Base-by-base conservation (phyloP, 108 stramenopile genomes). In the Stephanodiscus triporus region DNA sequence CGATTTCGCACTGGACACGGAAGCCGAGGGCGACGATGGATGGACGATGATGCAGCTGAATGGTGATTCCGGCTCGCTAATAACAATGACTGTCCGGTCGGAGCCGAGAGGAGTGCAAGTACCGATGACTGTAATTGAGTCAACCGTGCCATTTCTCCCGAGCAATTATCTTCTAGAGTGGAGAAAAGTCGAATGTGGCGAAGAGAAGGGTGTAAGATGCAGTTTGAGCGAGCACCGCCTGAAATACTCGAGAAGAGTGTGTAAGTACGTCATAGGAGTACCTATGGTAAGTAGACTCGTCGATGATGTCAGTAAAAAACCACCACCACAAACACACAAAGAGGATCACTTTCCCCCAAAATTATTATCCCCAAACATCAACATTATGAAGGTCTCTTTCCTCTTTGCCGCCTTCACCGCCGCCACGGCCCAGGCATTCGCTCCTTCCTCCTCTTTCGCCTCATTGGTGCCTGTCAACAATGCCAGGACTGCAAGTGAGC, bases 361-460 rank as follows among this genome's bases (percentile, higher is more conserved):
- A 2, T 49, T 19, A 49, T 19, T 49, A 49, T 49, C 19, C 2
- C 16, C 48, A 19, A 53, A 24, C 51, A 29, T 47, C 2, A 27
- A 32, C 42, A 62, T 36, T 66, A 80, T 80, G 79, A 80, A 80
- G 59, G 72, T 80, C 32, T 26, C 78, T 45, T 73, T 67, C 51
- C 66, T 76, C 23, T 69, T 77, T 38, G 73, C 66, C 26, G 58
- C 68, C 0, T 48, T 75, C 56, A 66, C 69, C 51, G 62, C 45
- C 56, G 55, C 69, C 54, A 73, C 81, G 34, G 81, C 77, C 32
- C 61, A 66, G 49, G 81, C 81, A 27, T 85, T 85, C 40, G 80
- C 80, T 22, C 76, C 84, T 24, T 59, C 63, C n/a, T 70, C 74
- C 23, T 75, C 76, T 64, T 58, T 72, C 37, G 27, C 63, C 42